These are phyloP conservation scores for Calocybe cyanea DNA, from an alignment of 768 basidiomycete genomes.

Conservation along the genomic window DNA sequence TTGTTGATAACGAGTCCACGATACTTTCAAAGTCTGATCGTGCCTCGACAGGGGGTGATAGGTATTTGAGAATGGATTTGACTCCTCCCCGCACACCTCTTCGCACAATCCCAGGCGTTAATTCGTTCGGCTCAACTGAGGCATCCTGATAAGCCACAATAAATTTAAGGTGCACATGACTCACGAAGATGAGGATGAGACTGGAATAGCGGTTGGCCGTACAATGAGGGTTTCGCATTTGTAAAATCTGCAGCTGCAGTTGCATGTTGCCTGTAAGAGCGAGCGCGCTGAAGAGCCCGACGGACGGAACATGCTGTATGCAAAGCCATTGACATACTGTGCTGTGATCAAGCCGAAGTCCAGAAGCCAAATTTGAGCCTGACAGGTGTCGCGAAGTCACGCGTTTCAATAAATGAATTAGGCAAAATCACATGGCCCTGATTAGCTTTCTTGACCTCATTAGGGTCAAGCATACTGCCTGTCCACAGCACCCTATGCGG, in stretches of 20 bases:
- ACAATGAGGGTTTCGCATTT: slow-evolving; percentile 68
- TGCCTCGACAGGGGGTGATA: slow-evolving; percentile 28
- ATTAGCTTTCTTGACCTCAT: background rate
- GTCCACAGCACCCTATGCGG: slow-evolving; percentile 5
- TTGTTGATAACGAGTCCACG: slow-evolving; percentile 48
- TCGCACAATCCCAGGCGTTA: slow-evolving; percentile 74
- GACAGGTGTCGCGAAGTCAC: too few relatives aligned
- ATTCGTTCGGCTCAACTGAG: slow-evolving; percentile 56
- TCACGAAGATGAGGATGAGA: slow-evolving; percentile 82
- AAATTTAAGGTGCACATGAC: slow-evolving; percentile 16
- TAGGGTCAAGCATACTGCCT: background rate
- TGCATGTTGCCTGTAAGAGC: slow-evolving; percentile 15
- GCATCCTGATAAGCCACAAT: background rate
- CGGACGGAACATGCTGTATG: slow-evolving; percentile 11
- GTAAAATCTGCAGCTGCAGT: slow-evolving; percentile 14
- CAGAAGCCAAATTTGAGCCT: background rate
- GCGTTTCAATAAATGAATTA: background rate
- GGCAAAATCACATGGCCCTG: background rate
- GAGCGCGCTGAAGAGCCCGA: slow-evolving; percentile 11
- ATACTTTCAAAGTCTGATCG: slow-evolving; percentile 51
- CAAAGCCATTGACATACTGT: slow-evolving; percentile 16
- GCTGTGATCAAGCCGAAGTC: background rate
- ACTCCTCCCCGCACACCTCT: slow-evolving; percentile 36
- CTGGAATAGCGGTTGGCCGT: slow-evolving; percentile 72
- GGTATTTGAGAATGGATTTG: slow-evolving; percentile 55